These are phyloP conservation scores for Candida hispaniensis DNA, from an alignment of 805 yeast species.

Conservation along the genomic window DNA sequence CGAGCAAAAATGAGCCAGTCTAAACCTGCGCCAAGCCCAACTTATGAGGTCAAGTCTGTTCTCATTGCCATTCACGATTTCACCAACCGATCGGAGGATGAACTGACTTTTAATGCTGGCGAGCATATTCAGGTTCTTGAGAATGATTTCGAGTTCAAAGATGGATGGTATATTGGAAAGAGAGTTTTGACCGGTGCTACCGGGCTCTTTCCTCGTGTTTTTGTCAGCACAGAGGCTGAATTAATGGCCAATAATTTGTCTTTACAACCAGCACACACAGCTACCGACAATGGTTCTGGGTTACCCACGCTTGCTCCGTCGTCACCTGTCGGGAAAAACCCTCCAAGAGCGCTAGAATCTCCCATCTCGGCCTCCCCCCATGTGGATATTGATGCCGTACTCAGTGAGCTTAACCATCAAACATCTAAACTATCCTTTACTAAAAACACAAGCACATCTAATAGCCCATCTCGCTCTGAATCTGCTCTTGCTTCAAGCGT, in stretches of 20 bases:
- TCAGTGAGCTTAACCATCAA: slow-evolving; percentile 25
- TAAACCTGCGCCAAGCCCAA: slow-evolving; percentile 12
- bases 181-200: slow-evolving; percentile 61
- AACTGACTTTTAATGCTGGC: slow-evolving; percentile 66
- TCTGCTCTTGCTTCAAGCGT: slow-evolving; percentile 1
- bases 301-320: too few species aligned
- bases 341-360: slow-evolving; percentile 1
- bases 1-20: too few species aligned
- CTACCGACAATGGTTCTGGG: slow-evolving; percentile 22
- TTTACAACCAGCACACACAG: background rate
- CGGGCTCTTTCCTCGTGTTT: slow-evolving; percentile 85
- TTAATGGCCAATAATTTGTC: background rate
- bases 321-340: slow-evolving; percentile 14
- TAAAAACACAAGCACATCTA: slow-evolving; percentile 1
- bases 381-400: slow-evolving; percentile 34
- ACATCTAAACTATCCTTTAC: slow-evolving; percentile 18
- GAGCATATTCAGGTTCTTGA: slow-evolving; percentile 82
- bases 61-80: slow-evolving; percentile 72
- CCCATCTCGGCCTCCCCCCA: slow-evolving; percentile 16
- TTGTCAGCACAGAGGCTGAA: slow-evolving; percentile 45
- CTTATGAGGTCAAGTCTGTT: slow-evolving; percentile 14
- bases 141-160: slow-evolving; percentile 86
- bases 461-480: slow-evolving; percentile 3
- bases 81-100: slow-evolving; percentile 80
- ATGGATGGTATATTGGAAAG: slow-evolving; percentile 89